Evolutionary conservation across 2,329 filamentous ascomycete genomes (phyloP), one percentile per base, ranked within the genome.

Genomic region (Colletotrichum sp.): DNA sequence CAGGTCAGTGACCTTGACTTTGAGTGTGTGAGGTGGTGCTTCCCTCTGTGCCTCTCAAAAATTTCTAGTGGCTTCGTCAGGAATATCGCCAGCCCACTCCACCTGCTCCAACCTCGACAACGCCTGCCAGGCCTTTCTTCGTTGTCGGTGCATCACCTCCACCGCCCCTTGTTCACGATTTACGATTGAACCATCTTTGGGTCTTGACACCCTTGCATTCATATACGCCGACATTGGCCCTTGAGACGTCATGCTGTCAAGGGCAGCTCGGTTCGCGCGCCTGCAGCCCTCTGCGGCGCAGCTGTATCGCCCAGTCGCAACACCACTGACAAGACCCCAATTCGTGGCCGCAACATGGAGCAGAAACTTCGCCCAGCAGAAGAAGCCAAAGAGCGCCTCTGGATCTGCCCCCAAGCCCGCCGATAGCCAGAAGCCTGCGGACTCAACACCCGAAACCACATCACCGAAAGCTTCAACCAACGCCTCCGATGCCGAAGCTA

Each of bases 241-340:
- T 72, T 73, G 56, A 68, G 52, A 77, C 65, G 74, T 58, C 69
- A 79, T 79, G 78, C 70, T 79, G 73, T 79, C 78, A 60, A 73
- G 78, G 69, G 77, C 77, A 72, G 77, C 77, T 65, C 76, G 75
- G 32, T 67, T 79, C 62, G 77, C 76, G 76, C 76, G 78, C 65
- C 72, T 78, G 48, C 71, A 77, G 73, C 76, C 71, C 15, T 64
- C 75, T 55, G 73, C 76, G 55, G 71, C 75, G 55, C 76, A 74
- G 43, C 61, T 78, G 68, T 71, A 77, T 58, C 77, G 77, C 60
- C 69, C 73, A 30, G 73, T 67, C 60, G 75, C 67, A 61, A 67
- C 62, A 58, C 78, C 78, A 38, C 62, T 75, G 38, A 48, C 66
- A 18, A 77, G 77, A 70, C 70, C 75, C 13, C 72, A 68, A 30